Conservation (phyloP, 2,329 filamentous ascomycete species). For the Nigrograna mackinnonii region DNA sequence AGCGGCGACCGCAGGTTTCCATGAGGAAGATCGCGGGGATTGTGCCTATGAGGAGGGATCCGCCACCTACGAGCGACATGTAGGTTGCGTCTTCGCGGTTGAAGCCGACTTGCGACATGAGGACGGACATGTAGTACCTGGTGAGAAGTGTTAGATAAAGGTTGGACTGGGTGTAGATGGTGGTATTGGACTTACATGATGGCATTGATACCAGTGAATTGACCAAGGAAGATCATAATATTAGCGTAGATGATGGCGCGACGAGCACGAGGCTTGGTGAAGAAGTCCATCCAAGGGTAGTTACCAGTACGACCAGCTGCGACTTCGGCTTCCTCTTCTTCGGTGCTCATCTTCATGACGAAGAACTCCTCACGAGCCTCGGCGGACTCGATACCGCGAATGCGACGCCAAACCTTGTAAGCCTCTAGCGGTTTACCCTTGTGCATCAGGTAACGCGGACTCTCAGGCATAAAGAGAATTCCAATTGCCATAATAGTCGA, state of each 20-base stretch:
- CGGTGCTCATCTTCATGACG: constrained; percentile 67
- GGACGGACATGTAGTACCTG: constrained; percentile 72
- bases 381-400: constrained; percentile 61
- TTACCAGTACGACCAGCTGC: constrained; percentile 57
- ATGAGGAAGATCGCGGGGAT: constrained; percentile 72
- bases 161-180: background rate
- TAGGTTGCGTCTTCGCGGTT: constrained; percentile 65
- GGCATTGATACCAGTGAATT: constrained; percentile 72
- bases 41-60: constrained; percentile 67
- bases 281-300: constrained; percentile 74
- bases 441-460: constrained; percentile 71
- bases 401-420: constrained; percentile 73
- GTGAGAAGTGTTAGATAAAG: constrained; percentile 42
- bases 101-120: constrained; percentile 72
- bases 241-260: constrained; percentile 65
- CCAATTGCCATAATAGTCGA: constrained; percentile 65
- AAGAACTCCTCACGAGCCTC: constrained; percentile 72
- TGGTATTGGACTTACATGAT: constrained; percentile 51
- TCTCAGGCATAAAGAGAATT: constrained; percentile 74
- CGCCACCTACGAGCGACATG: constrained; percentile 76
- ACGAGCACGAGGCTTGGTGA: constrained; percentile 67
- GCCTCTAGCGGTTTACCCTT: constrained; percentile 63
- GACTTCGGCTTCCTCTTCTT: constrained; percentile 57
- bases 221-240: constrained; percentile 75
- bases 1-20: constrained; percentile 72